Conservation (phyloP, 345 rosid genomes). For the Psidium friedrichsthalianum region DNA sequence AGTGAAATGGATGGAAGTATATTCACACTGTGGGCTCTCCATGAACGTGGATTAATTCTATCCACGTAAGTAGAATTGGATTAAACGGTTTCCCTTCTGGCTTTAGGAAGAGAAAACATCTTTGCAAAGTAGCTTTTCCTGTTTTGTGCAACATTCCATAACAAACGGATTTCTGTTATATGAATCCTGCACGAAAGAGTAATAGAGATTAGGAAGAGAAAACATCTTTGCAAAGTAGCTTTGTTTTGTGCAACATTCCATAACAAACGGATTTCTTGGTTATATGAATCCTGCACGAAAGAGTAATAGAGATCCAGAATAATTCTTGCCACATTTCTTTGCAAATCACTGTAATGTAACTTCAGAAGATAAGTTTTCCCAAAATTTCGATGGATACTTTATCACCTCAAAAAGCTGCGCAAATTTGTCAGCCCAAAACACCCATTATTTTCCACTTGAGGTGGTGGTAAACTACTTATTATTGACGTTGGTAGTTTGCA, state of each 20-base stretch:
- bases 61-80: neutral
- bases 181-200: neutral
- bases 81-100: neutral
- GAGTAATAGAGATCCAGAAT: neutral
- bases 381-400: neutral
- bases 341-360: neutral
- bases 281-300: neutral
- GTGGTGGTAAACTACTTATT: neutral
- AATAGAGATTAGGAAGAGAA: neutral
- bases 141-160: neutral
- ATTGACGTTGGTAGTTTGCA: neutral
- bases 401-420: neutral
- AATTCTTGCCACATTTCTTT: neutral
- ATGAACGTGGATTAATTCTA: neutral
- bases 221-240: neutral
- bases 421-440: neutral
- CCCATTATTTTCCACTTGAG: neutral
- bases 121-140: neutral
- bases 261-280: neutral
- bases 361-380: neutral
- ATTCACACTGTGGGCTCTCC: neutral
- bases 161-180: neutral
- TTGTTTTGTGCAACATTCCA: neutral
- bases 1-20: neutral
- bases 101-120: neutral